Conservation (phyloP, 192 early-diverging fungal genomes). For the Blastocladiella britannica region DNA sequence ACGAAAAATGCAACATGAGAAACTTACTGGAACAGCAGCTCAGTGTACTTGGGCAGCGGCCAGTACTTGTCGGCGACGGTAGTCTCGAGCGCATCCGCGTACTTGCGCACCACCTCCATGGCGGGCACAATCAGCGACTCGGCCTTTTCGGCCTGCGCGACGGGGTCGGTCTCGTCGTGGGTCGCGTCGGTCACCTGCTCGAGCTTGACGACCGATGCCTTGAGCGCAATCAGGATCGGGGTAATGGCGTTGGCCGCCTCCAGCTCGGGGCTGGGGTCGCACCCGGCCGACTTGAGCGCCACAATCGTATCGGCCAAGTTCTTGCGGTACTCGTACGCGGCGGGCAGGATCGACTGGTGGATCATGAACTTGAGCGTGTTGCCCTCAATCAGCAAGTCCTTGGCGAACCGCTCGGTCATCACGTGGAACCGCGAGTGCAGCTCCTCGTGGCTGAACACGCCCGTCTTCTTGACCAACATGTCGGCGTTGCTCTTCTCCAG, state of each 20-base stretch:
- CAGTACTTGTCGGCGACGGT: constrained; percentile 77
- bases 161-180: constrained; percentile 30
- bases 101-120: constrained; percentile 47
- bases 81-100: constrained; percentile 59
- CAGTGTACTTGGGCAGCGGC: constrained; percentile 92
- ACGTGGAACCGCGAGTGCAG: constrained; percentile 86
- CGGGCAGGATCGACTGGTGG: constrained; percentile 67
- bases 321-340: constrained; percentile 72
- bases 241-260: constrained; percentile 44
- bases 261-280: constrained; percentile 44
- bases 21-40: constrained; percentile 42
- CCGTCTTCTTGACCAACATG: constrained; percentile 53
- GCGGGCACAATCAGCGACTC: constrained; percentile 34
- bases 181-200: constrained; percentile 30
- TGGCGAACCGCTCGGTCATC: constrained; percentile 89
- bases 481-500: constrained; percentile 40
- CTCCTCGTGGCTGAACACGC: constrained; percentile 72
- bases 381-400: constrained; percentile 86
- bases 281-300: constrained; percentile 36
- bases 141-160: constrained; percentile 37
- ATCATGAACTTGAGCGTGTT: constrained; percentile 68
- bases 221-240: constrained; percentile 32
- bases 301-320: constrained; percentile 60
- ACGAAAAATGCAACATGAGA: too few relatives aligned
- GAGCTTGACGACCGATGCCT: constrained; percentile 31